Base-by-base conservation (phyloP, 257 asterid species). In the Nicotiana noctiflora region DNA sequence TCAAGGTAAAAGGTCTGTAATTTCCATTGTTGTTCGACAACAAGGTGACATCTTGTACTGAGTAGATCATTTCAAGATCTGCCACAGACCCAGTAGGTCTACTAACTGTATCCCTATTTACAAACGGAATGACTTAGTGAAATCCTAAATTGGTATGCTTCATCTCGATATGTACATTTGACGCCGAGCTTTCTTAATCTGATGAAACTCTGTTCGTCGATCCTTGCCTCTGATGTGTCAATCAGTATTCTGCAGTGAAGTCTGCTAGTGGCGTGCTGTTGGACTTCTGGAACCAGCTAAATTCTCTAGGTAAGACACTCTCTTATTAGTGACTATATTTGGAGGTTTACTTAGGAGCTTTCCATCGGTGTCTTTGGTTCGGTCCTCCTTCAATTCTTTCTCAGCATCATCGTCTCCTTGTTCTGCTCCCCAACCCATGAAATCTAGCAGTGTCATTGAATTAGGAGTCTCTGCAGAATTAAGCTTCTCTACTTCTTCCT, bases 271-370 rank as follows among this genome's bases (percentile, higher is more conserved):
- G 53, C 98, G 93, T 10, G 96, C 89, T 5, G 92, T 87, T 21
- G 98, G 98, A 89, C 98, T 94, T 88, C 94, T 91, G 29, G 85
- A 55, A 81, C 93, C 97, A 44, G 93, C 97, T 79, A 92, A 84
- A 56, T 79, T 85, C 34, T 85, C 85, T 75, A 85, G 63, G 88
- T 93, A 94, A 65, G 97, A 90, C 40, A 88, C 40, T 84, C 79
- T 91, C 88, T 88, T 91, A 89, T 77, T 87, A 57, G 93, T 80
- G 77, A 63, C 76, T 63, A 86, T 8, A 76, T 66, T 79, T 6
- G 87, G 84, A 37, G 90, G 88, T 86, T 90, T 89, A 75, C 75
- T 68, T 66, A 77, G 75, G 6, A 27, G 25, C 80, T 84, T 81
- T 44, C 31, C 6, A 10, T 86, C 86, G 31, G 10, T 75, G 12